A percentile compares a stretch with the other conserved stretches of the same genome.
phyloP scores from a whole-genome alignment of 306 rosid genomes.

The Quercus alba region DNA sequence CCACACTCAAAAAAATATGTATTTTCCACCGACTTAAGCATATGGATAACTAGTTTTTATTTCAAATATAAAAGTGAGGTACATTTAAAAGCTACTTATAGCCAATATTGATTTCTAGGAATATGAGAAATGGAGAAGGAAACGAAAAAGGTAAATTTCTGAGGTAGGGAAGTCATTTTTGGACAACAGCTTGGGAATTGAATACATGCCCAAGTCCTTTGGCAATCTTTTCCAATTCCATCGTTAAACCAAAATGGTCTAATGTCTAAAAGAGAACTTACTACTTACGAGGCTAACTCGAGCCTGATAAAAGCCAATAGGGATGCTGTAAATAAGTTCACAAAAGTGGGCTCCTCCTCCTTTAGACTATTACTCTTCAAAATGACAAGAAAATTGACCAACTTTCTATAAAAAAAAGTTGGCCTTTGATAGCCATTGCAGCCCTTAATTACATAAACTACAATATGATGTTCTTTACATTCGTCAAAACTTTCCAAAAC shows the following conservation, averaged over 20 bases:
- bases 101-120: background rate
- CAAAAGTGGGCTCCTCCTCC: background rate
- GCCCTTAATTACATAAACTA: background rate
- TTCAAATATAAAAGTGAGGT: background rate
- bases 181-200: too few species aligned
- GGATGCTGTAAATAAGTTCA: background rate
- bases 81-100: background rate
- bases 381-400: background rate
- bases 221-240: background rate
- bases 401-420: background rate
- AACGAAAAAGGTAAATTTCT: background rate
- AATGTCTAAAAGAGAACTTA: too few species aligned
- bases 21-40: background rate
- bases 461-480: background rate
- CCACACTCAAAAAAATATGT: too few species aligned
- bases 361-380: background rate
- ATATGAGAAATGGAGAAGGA: background rate
- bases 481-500: constrained; percentile 3
- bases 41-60: background rate
- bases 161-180: background rate
- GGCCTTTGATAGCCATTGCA: background rate
- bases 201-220: background rate
- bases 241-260: background rate
- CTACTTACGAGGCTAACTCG: background rate
- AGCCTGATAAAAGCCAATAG: background rate